Evolutionary conservation across 306 rosid genomes (phyloP).

Genomic region (Rosa persica): DNA sequence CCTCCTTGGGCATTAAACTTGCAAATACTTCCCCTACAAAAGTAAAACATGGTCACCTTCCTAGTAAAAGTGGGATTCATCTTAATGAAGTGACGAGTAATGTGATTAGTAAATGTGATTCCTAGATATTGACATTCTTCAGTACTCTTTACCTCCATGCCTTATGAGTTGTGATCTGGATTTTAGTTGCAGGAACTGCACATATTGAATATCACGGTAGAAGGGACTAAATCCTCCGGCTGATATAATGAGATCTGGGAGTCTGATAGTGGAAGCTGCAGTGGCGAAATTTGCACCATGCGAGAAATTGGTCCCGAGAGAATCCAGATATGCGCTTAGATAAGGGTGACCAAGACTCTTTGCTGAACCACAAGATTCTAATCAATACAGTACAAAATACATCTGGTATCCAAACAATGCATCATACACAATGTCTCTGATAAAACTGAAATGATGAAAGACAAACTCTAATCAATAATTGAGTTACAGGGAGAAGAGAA

Average conservation of each 20-base stretch:
- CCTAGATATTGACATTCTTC: not conserved
- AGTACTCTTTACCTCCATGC: slow-evolving; percentile 21
- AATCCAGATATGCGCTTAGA: slow-evolving; percentile 42
- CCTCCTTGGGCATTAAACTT: slow-evolving; percentile 20
- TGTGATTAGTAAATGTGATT: not conserved
- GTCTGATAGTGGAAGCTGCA: slow-evolving; percentile 37
- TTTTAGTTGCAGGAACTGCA: slow-evolving; percentile 34
- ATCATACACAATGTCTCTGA: not conserved
- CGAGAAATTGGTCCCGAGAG: slow-evolving; percentile 34
- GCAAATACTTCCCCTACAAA: slow-evolving; percentile 11
- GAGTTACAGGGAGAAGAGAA: not conserved
- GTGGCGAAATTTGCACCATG: slow-evolving; percentile 51
- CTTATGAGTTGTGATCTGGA: slow-evolving; percentile 23
- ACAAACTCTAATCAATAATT: not conserved
- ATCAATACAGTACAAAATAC: not conserved
- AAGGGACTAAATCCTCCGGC: slow-evolving; percentile 41
- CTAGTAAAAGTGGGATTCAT: not conserved
- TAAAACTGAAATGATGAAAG: not conserved
- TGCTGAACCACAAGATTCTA: slow-evolving; percentile 21
- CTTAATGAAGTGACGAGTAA: not conserved
- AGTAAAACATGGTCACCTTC: not conserved
- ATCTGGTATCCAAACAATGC: not conserved
- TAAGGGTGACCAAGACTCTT: slow-evolving; percentile 27
- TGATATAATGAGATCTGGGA: slow-evolving; percentile 24
- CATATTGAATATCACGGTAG: slow-evolving; percentile 31